These are phyloP conservation scores for Coemansia sp. DNA, from an alignment of 192 early-diverging fungal genomes.

Conservation along the genomic window DNA sequence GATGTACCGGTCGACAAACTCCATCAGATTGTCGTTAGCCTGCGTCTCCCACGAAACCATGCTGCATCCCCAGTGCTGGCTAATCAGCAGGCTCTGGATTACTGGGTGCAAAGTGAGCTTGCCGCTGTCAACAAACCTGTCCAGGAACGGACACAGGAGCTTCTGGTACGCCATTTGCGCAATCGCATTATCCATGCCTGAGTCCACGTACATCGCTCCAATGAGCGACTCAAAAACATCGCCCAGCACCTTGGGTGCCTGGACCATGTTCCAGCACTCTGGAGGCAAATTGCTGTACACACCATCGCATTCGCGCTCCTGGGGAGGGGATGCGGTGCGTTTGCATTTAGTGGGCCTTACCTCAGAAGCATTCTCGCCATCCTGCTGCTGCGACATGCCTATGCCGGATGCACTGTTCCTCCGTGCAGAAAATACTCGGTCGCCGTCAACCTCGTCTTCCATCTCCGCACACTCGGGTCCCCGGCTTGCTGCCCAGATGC, in stretches of 20 bases:
- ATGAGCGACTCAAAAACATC: slow-evolving; percentile 87
- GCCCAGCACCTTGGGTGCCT: slow-evolving; percentile 82
- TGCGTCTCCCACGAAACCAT: slow-evolving; percentile 19
- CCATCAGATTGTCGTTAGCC: slow-evolving; percentile 26
- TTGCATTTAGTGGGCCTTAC: not conserved
- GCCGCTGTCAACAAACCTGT: slow-evolving; percentile 48
- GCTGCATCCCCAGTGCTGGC: slow-evolving; percentile 48
- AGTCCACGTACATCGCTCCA: slow-evolving; percentile 85
- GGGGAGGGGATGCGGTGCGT: not conserved
- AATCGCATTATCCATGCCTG: slow-evolving; percentile 59
- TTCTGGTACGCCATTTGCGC: slow-evolving; percentile 48
- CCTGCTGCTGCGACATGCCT: not conserved
- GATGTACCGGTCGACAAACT: slow-evolving; percentile 24
- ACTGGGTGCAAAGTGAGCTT: slow-evolving; percentile 45
- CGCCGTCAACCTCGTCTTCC: not conserved
- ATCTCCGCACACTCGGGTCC: not conserved
- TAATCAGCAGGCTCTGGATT: slow-evolving; percentile 37
- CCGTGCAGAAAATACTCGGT: not conserved
- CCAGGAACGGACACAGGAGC: slow-evolving; percentile 40
- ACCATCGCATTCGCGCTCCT: slow-evolving; percentile 1
- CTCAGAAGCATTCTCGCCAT: not conserved
- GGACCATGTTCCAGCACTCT: slow-evolving; percentile 76
- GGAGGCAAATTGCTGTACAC: slow-evolving; percentile 42
- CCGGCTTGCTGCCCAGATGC: slow-evolving; percentile 13
- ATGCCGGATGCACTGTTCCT: not conserved